Conservation (phyloP, 345 rosid species). For the Kernera saxatilis region DNA sequence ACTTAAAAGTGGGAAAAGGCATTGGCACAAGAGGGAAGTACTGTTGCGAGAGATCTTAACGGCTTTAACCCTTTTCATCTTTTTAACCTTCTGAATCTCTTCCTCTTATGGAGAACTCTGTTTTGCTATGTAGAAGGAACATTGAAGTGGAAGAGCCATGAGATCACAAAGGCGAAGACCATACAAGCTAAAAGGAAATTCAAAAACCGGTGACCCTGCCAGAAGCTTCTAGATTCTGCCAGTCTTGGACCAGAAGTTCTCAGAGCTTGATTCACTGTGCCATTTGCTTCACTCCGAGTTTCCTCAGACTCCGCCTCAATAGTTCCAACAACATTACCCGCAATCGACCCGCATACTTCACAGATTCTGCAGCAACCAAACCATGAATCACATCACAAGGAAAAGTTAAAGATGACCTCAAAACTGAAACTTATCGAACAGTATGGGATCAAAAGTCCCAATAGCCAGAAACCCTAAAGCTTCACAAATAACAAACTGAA, state of each 20-base stretch:
- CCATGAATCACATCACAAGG: background rate
- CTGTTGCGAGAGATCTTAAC: background rate
- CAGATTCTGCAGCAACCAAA: constrained; percentile 57
- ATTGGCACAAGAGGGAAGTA: constrained; percentile 20
- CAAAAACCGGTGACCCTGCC: constrained; percentile 82
- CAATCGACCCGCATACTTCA: constrained; percentile 89
- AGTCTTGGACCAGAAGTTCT: constrained; percentile 27
- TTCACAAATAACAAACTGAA: background rate
- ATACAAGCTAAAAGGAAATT: constrained; percentile 87
- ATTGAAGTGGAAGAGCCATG: constrained; percentile 95
- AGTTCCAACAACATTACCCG: constrained; percentile 54
- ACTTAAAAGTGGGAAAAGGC: constrained; percentile 9
- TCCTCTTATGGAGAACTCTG: background rate
- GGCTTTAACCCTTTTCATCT: background rate
- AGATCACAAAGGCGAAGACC: constrained; percentile 90
- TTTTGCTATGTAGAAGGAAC: constrained; percentile 42
- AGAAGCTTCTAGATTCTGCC: constrained; percentile 47
- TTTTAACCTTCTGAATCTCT: background rate
- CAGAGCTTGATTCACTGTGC: constrained; percentile 28
- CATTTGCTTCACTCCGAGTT: constrained; percentile 40
- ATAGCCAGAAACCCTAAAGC: background rate
- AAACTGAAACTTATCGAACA: background rate
- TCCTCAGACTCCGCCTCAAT: constrained; percentile 47
- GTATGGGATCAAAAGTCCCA: background rate
- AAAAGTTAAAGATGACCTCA: background rate